phyloP scores from a whole-genome alignment of 2,329 filamentous ascomycete species.

The Penicillium sp. region DNA sequence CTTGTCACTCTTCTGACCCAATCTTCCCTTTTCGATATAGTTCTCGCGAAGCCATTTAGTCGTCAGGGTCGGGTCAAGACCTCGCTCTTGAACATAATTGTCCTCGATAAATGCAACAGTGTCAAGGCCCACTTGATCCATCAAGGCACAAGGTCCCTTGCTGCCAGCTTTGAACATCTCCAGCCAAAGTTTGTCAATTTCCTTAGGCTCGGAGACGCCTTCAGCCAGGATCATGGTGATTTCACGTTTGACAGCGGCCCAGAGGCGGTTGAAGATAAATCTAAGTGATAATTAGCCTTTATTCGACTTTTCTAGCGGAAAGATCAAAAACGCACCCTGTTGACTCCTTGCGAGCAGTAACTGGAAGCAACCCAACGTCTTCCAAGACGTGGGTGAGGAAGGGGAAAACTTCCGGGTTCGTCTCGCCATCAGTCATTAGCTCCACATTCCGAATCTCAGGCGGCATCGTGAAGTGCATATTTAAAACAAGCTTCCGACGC shows the following conservation, averaged over 20 bases:
- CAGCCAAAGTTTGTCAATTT: slow-evolving; percentile 47
- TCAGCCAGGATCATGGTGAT: slow-evolving; percentile 47
- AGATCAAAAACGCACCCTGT: slow-evolving; percentile 29
- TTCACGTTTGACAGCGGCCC: slow-evolving; percentile 54
- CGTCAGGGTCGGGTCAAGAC: slow-evolving; percentile 36
- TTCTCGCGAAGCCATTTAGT: slow-evolving; percentile 44
- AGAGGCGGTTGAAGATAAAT: slow-evolving; percentile 53
- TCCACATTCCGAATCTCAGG: slow-evolving; percentile 45
- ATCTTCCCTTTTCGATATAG: slow-evolving; percentile 45
- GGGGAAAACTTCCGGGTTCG: slow-evolving; percentile 40
- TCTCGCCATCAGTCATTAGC: slow-evolving; percentile 50
- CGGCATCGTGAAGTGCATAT: slow-evolving; percentile 52
- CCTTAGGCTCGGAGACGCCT: slow-evolving; percentile 45
- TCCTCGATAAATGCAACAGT: slow-evolving; percentile 51
- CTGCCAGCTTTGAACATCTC: slow-evolving; percentile 35
- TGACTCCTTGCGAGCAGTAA: slow-evolving; percentile 45
- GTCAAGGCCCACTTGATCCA: slow-evolving; percentile 50
- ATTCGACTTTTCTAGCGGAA: background rate
- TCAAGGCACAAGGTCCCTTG: slow-evolving; percentile 37
- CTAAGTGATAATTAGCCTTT: background rate
- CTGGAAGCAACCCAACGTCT: slow-evolving; percentile 42
- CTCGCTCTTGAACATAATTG: slow-evolving; percentile 49
- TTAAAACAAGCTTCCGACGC: slow-evolving; percentile 41
- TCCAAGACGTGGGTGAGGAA: slow-evolving; percentile 42
- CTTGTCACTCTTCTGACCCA: slow-evolving; percentile 43